Conservation (phyloP, 208 protist species). For the Leishmania arabica region DNA sequence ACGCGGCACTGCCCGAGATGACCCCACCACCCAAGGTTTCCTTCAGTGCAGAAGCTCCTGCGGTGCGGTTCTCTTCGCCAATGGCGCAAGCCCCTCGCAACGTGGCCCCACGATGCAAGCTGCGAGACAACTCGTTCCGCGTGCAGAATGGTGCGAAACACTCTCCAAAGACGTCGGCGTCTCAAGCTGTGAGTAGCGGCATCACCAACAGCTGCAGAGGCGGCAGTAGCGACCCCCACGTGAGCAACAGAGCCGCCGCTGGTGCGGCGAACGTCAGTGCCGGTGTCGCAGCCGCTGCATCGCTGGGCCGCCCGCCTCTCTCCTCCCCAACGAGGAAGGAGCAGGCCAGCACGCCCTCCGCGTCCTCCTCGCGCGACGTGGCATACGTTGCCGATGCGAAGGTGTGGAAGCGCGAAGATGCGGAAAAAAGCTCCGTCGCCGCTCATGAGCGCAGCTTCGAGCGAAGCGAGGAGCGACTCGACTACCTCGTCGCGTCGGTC, state of each 20-base stretch:
- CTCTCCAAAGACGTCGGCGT: neutral
- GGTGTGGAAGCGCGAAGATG: neutral
- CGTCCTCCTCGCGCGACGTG: neutral
- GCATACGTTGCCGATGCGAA: neutral
- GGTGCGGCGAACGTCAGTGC: neutral
- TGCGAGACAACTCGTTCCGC: neutral
- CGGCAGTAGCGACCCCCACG: neutral
- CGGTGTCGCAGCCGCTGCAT: neutral
- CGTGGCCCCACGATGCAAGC: neutral
- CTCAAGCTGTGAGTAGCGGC: neutral
- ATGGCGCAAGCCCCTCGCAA: neutral
- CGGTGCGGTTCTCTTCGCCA: neutral
- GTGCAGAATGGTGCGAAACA: neutral
- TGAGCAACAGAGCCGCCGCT: neutral
- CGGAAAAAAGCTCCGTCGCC: neutral
- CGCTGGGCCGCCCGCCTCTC: conserved; percentile 13
- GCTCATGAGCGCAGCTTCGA: conserved; percentile 36
- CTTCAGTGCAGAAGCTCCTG: neutral
- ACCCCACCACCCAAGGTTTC: neutral
- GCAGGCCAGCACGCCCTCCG: neutral
- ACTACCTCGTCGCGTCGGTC: conserved; percentile 14
- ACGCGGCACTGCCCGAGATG: neutral
- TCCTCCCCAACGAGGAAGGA: neutral
- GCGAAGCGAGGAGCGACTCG: conserved; percentile 42
- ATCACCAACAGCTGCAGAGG: neutral